A percentile compares a stretch with the other conserved stretches of the same genome.
phyloP scores from a whole-genome alignment of 108 stramenopile genomes.

The Nitzschia inconspicua region DNA sequence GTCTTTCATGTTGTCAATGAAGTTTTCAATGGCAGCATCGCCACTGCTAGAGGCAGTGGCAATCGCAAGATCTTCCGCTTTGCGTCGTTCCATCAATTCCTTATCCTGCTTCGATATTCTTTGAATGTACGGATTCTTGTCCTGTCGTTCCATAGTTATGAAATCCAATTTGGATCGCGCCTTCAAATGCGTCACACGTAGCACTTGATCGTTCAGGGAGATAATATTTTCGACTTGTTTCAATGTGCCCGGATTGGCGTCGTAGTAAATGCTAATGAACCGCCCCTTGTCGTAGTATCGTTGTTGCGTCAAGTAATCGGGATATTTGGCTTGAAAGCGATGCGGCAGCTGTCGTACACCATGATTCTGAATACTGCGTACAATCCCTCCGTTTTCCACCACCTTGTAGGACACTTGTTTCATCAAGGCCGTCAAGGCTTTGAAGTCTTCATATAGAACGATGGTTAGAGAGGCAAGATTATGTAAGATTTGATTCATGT shows the following conservation, averaged over 20 bases:
- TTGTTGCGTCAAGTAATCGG: conserved; percentile 64
- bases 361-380: conserved; percentile 83
- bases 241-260: conserved; percentile 65
- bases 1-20: too few species aligned
- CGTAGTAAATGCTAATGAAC: conserved; percentile 79
- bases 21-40: too few species aligned
- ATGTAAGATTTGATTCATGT: not conserved
- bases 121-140: conserved; percentile 83
- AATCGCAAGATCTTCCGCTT: not conserved
- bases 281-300: conserved; percentile 84
- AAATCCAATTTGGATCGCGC: conserved; percentile 62
- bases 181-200: conserved; percentile 75
- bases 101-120: conserved; percentile 8
- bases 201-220: conserved; percentile 67
- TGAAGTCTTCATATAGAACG: conserved; percentile 37
- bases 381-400: conserved; percentile 78
- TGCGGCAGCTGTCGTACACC: conserved; percentile 83
- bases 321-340: conserved; percentile 76
- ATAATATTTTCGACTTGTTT: conserved; percentile 59
- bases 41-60: too few species aligned
- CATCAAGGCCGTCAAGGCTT: conserved; percentile 55
- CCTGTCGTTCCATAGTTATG: conserved; percentile 65
- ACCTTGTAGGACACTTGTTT: conserved; percentile 73
- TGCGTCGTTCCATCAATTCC: not conserved
- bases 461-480: not conserved